Base-by-base conservation (phyloP, 371 early-diverging fungal genomes). In the Apophysomyces sp. region DNA sequence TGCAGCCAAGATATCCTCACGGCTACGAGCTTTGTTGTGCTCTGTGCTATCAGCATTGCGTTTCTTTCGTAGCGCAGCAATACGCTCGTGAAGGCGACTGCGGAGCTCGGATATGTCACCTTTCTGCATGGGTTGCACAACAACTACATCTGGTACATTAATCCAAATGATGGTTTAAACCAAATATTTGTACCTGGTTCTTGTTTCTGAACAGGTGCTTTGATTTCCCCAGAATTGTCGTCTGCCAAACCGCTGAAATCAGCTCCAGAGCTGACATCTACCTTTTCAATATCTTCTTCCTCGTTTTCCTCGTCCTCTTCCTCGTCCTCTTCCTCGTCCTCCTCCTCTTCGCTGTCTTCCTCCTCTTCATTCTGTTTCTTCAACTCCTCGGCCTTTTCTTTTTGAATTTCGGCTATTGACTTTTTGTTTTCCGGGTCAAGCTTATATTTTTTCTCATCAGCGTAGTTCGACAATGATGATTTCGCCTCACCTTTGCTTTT, bases 1-100 rank as follows among this genome's bases (percentile, higher is more conserved):
- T 66, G 83, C 87, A 64, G 90, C 86, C 57, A 94, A 70, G 52
- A 94, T 84, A 13, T 90, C 91, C 54, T 87, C 90, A 18, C 93
- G 82, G 52, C 89, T 87, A 28, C 80, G 82, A 7, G 88, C 85
- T 52, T 79, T 82, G 11, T 72, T 57, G 21, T 65, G 59, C 40
- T 60, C 78, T 37, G 66, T 54, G 26, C 71, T 66, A 27, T 74
- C 75, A 18, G 82, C 88, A 61, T 89, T 87, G 55, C 94, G 86
- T 60, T 87, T 88, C 58, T 86, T 71, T 41, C 91, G 87, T 62
- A 91, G 66, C 51, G 77, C 75, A 29, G 77, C 82, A 59, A 94
- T 90, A 36, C 92, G 89, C 61, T 79, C 80, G 55, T 91, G 81
- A 32, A 93, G 84, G 54, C 90, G 84, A 30, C 74, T 74, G 52